Conservation (phyloP, 2,329 filamentous ascomycete species). For the Talaromyces sp. region DNA sequence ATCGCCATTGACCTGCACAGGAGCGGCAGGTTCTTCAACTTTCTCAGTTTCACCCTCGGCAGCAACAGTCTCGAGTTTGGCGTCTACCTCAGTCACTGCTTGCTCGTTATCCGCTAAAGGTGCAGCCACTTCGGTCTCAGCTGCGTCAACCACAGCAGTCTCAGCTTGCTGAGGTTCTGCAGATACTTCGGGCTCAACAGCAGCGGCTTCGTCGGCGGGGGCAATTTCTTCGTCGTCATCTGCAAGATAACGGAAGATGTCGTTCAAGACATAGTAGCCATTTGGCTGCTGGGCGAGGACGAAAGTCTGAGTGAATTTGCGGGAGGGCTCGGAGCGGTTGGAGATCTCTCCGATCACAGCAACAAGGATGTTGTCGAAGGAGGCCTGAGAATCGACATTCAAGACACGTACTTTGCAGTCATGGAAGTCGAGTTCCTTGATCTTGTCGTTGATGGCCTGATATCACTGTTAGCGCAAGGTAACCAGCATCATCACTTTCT, state of each 20-base stretch:
- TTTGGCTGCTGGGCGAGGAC: conserved; percentile 93
- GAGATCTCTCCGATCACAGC: conserved; percentile 98
- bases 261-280: conserved; percentile 96
- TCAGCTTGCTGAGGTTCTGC: conserved; percentile 20
- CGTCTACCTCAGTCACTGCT: conserved; percentile 57
- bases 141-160: conserved; percentile 28
- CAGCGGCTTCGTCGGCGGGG: conserved; percentile 34
- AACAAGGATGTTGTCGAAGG: conserved; percentile 89
- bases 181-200: conserved; percentile 20
- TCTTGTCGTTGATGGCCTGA: conserved; percentile 88
- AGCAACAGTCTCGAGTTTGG: conserved; percentile 63
- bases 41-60: conserved; percentile 42
- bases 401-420: conserved; percentile 97
- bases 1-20: conserved; percentile 33
- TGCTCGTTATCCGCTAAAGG: conserved; percentile 35
- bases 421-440: conserved; percentile 87
- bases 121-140: conserved; percentile 37
- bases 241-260: conserved; percentile 91
- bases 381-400: conserved; percentile 95
- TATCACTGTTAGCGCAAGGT: conserved; percentile 18
- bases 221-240: conserved; percentile 64
- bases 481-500: not conserved
- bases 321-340: conserved; percentile 83
- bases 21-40: conserved; percentile 21
- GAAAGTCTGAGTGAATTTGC: conserved; percentile 97